These are phyloP conservation scores for Kodamaea hsintzibuensis DNA, from an alignment of 805 yeast genomes.

Conservation along the genomic window DNA sequence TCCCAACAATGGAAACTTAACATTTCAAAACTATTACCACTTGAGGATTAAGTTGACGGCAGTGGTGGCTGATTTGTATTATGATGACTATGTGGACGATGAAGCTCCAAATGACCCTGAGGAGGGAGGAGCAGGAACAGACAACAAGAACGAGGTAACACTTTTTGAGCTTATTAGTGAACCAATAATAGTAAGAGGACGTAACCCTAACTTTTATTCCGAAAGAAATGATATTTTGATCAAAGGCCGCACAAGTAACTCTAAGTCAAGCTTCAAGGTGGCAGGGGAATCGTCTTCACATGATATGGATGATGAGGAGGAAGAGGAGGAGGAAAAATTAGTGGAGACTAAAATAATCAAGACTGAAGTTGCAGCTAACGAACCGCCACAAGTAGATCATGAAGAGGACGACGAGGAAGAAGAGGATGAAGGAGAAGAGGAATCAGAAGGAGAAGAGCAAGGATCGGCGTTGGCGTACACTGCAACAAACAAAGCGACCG, in stretches of 20 bases:
- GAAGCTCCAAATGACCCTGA: constrained; percentile 19
- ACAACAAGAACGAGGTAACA: constrained; percentile 27
- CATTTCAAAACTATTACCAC: constrained; percentile 48
- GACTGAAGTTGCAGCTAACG: not conserved
- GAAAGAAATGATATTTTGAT: constrained; percentile 52
- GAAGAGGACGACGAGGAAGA: constrained; percentile 8
- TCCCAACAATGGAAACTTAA: constrained; percentile 50
- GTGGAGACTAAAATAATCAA: not conserved
- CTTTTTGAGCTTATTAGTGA: constrained; percentile 34
- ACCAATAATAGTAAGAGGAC: constrained; percentile 59
- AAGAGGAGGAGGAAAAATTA: constrained; percentile 4
- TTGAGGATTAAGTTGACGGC: constrained; percentile 35
- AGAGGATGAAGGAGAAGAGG: constrained; percentile 5
- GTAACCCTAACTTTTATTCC: constrained; percentile 61
- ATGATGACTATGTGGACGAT: constrained; percentile 39
- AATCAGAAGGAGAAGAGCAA: constrained; percentile 11
- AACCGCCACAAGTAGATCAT: not conserved
- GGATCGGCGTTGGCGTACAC: constrained; percentile 2
- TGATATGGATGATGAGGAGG: constrained; percentile 9
- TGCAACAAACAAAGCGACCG: constrained; percentile 1
- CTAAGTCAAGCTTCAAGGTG: constrained; percentile 10
- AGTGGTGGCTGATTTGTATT: constrained; percentile 38
- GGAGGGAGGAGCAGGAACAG: constrained; percentile 15
- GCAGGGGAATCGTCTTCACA: constrained; percentile 14
- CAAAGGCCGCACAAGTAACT: constrained; percentile 17